Evolutionary conservation across 257 asterid genomes (phyloP).

Genomic region (Thymus mandschuricus): DNA sequence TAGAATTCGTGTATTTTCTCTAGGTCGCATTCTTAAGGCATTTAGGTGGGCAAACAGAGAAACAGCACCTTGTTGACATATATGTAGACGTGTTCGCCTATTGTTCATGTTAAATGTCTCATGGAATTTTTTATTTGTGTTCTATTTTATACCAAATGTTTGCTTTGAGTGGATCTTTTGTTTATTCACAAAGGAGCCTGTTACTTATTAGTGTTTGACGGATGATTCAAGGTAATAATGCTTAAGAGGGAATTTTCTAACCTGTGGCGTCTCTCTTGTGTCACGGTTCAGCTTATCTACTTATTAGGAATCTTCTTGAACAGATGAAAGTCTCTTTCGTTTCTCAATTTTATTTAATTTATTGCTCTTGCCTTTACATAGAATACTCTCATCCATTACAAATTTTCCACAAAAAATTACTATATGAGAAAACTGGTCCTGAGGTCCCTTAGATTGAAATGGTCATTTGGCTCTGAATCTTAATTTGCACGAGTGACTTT

Average conservation of each 20-base stretch:
- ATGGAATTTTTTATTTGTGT: not conserved
- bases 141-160: not conserved
- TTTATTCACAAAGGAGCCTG: not conserved
- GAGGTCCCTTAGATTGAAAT: not conserved
- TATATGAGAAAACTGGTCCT: not conserved
- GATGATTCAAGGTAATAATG: not conserved
- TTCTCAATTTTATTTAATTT: not conserved
- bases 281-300: not conserved
- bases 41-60: not conserved
- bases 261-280: conserved; percentile 5
- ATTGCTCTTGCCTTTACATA: not conserved
- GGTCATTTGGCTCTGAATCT: not conserved
- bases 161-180: not conserved
- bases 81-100: not conserved
- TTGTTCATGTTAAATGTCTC: not conserved
- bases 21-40: not conserved
- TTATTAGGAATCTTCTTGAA: not conserved
- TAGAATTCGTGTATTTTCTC: not conserved
- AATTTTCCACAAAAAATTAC: not conserved
- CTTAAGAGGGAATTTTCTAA: not conserved
- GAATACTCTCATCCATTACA: conserved; percentile 1
- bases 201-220: not conserved
- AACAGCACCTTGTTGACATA: not conserved
- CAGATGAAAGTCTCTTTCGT: not conserved
- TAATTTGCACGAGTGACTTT: not conserved